Conservation (phyloP, 495 filamentous ascomycete species). For the Apiosordaria backusii region DNA sequence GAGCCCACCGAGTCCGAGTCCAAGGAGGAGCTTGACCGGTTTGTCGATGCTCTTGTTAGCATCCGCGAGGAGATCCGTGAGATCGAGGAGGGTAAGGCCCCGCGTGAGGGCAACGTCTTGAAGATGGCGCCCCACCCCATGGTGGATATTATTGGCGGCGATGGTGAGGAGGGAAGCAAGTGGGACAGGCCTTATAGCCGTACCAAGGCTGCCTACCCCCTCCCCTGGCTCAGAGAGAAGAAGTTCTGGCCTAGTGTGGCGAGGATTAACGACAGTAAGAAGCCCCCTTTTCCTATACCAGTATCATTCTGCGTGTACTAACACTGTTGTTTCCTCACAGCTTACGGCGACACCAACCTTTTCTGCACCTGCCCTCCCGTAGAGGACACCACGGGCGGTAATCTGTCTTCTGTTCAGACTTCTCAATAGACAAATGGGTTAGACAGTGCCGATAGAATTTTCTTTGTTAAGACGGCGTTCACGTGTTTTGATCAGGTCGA, state of each 20-base stretch:
- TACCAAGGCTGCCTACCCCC: conserved; percentile 84
- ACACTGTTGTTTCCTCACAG: conserved; percentile 42
- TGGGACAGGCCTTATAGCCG: conserved; percentile 79
- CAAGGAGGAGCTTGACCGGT: conserved; percentile 91
- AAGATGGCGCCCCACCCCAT: conserved; percentile 90
- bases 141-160: conserved; percentile 67
- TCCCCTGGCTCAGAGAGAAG: conserved; percentile 84
- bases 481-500: neutral
- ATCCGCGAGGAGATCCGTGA: conserved; percentile 85
- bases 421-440: neutral
- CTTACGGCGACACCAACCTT: conserved; percentile 87
- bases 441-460: neutral
- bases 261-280: conserved; percentile 84
- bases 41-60: conserved; percentile 85
- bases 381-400: conserved; percentile 50
- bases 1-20: conserved; percentile 96
- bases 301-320: conserved; percentile 18
- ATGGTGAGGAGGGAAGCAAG: conserved; percentile 46
- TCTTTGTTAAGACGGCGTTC: neutral
- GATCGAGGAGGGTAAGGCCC: conserved; percentile 75
- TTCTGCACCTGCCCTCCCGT: conserved; percentile 95
- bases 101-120: conserved; percentile 80
- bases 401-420: conserved; percentile 24
- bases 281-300: too few relatives aligned
- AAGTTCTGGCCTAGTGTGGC: conserved; percentile 97